Evolutionary conservation across 208 protist species (phyloP).

Genomic region (Sergeia podlipaevii): DNA sequence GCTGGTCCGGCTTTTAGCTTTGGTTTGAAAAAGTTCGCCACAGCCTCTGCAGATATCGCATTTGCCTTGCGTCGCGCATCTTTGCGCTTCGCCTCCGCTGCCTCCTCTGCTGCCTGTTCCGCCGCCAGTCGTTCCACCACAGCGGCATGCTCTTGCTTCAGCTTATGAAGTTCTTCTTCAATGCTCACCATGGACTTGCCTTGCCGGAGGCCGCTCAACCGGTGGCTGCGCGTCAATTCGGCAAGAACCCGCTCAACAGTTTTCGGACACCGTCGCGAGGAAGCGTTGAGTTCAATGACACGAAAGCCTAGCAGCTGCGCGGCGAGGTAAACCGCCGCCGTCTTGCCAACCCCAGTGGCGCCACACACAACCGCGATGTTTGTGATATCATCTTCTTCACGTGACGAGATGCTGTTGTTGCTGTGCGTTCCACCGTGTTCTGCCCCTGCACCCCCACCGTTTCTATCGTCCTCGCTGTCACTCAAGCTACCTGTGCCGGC

Average conservation of each 20-base stretch:
- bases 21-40: constrained; percentile 61
- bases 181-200: constrained; percentile 33
- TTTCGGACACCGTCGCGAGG: constrained; percentile 58
- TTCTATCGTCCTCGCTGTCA: constrained; percentile 1
- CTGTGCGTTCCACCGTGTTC: constrained; percentile 14
- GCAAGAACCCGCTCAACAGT: constrained; percentile 71
- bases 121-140: constrained; percentile 16
- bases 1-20: no score
- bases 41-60: constrained; percentile 57
- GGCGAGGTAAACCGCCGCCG: constrained; percentile 73
- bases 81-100: constrained; percentile 1
- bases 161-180: constrained; percentile 60
- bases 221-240: constrained; percentile 72
- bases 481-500: neutral
- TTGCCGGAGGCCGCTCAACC: constrained; percentile 32
- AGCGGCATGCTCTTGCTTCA: constrained; percentile 56
- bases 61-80: constrained; percentile 42
- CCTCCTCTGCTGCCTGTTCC: constrained; percentile 10
- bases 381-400: constrained; percentile 57
- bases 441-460: constrained; percentile 3
- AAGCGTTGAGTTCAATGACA: constrained; percentile 84
- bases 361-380: constrained; percentile 80
- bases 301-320: constrained; percentile 66
- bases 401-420: constrained; percentile 9
- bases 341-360: constrained; percentile 70